Evolutionary conservation across 192 early-diverging fungal species (phyloP).

Genomic region (Funneliformis mosseae): DNA sequence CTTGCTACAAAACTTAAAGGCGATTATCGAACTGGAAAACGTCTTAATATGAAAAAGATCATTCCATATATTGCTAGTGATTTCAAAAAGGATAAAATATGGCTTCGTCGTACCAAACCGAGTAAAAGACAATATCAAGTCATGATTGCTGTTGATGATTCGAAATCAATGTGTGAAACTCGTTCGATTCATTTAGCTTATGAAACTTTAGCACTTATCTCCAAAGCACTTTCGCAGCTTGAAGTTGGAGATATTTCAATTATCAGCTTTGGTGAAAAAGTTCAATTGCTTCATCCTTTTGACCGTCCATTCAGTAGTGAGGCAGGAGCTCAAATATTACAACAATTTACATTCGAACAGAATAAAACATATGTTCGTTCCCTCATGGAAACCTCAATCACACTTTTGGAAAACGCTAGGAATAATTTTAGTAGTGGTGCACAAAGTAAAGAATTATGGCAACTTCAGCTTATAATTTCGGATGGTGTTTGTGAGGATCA

Average conservation of each 20-base stretch:
- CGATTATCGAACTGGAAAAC: conserved; percentile 97
- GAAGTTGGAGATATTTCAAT: conserved; percentile 94
- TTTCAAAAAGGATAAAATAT: conserved; percentile 99
- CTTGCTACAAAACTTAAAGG: conserved; percentile 95
- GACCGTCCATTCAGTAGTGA: conserved; percentile 89
- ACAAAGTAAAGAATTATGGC: conserved; percentile 84
- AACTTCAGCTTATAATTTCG: conserved; percentile 93
- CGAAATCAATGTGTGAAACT: conserved; percentile 93
- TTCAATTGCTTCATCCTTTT: conserved; percentile 92
- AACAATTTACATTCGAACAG: conserved; percentile 90
- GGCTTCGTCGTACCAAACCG: conserved; percentile 96
- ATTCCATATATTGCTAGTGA: conserved; percentile 98
- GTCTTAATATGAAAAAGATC: conserved; percentile 99
- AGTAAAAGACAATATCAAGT: conserved; percentile 98
- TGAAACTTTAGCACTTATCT: conserved; percentile 90
- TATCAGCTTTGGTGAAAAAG: conserved; percentile 86
- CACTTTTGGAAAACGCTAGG: conserved; percentile 76
- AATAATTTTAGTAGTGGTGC: conserved; percentile 37
- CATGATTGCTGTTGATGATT: conserved; percentile 97
- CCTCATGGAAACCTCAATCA: conserved; percentile 85
- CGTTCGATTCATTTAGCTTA: conserved; percentile 89
- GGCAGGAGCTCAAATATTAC: conserved; percentile 88
- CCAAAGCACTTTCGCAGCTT: conserved; percentile 89
- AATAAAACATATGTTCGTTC: conserved; percentile 83
- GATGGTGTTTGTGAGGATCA: conserved; percentile 98